Base-by-base conservation (phyloP, 1,284 basidiomycete species). In the Xanthoconium separans region DNA sequence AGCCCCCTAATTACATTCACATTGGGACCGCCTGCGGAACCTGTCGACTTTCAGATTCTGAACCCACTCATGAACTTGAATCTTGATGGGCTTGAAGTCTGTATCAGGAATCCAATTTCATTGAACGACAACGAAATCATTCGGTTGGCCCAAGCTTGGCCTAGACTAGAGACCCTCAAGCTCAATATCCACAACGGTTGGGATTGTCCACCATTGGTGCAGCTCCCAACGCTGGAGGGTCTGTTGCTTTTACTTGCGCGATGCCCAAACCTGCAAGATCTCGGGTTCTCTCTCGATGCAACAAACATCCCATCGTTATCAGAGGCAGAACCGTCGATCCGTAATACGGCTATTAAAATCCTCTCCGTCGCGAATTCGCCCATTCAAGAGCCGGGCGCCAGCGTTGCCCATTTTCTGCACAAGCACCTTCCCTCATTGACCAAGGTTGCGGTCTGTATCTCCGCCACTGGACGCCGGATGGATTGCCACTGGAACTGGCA, bases 61-160 rank as follows among this genome's bases (percentile, higher is more conserved):
- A 45, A 16, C 6, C 50, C 50, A 6, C 16, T 51, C 36, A 31
- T 18, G 43, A 4, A 2, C 29, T 20, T 51, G 9, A n/a, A 39
- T 16, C 42, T 39, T 3, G 15, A n/a, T 2, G 1, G 2, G 11
- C n/a, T 51, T 5, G 3, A 29, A 5, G 3, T 59, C 27, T 2
- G 44, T 8, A 4, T 61, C 40, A 3, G 2, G 9, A 39, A 46
- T 27, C n/a, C 29, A 12, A 29, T 61, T 30, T 45, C 51, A 10
- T 42, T 64, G 42, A 30, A 52, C 13, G 62, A 65, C 13, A 51
- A 59, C 12, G 58, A 56, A 29, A 34, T 64, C 18, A 27, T 10
- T 15, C 34, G 6, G 27, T 27, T 65, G 16, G 52, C 41, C 9
- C 53, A 39, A 31, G 53, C 39, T 27, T 27, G 27, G 27, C 30